Percentiles rank a stretch among this genome's conserved stretches.
These are phyloP conservation scores for Beauveria australis DNA, from an alignment of 2,329 filamentous ascomycete genomes.

Conservation along the genomic window DNA sequence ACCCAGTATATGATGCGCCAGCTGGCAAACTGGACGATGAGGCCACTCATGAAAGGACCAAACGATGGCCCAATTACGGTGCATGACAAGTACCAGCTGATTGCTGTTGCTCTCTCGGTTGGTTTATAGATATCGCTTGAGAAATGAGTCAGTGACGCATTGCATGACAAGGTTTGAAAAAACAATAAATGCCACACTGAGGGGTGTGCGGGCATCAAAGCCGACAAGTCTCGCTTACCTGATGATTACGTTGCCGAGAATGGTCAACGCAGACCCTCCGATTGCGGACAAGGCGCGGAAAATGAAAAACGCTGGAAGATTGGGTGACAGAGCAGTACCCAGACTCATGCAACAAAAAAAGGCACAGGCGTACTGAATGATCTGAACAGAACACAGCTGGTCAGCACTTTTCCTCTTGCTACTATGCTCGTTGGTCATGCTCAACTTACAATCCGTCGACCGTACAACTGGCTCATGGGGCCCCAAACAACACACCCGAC, in stretches of 20 bases:
- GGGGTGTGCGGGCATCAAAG: constrained; percentile 18
- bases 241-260: constrained; percentile 62
- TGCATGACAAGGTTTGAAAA: neutral
- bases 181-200: neutral
- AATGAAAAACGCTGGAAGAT: constrained; percentile 62
- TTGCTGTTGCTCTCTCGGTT: constrained; percentile 61
- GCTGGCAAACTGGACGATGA: constrained; percentile 64
- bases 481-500: constrained; percentile 63
- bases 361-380: constrained; percentile 45
- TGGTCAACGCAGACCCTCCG: constrained; percentile 65
- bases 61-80: constrained; percentile 64
- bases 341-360: constrained; percentile 63
- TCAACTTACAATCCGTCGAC: constrained; percentile 44
- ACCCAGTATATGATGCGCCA: constrained; percentile 76
- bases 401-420: neutral
- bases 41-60: constrained; percentile 63
- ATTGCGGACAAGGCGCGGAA: constrained; percentile 69
- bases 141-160: neutral
- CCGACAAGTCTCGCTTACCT: constrained; percentile 30
- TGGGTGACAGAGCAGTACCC: constrained; percentile 63
- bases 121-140: constrained; percentile 52
- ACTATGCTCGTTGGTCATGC: too few relatives aligned
- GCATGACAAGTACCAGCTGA: constrained; percentile 65
- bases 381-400: constrained; percentile 12
- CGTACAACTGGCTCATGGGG: constrained; percentile 59